Evolutionary conservation across 371 early-diverging fungal species (phyloP).

Genomic region (Mucor sp.): DNA sequence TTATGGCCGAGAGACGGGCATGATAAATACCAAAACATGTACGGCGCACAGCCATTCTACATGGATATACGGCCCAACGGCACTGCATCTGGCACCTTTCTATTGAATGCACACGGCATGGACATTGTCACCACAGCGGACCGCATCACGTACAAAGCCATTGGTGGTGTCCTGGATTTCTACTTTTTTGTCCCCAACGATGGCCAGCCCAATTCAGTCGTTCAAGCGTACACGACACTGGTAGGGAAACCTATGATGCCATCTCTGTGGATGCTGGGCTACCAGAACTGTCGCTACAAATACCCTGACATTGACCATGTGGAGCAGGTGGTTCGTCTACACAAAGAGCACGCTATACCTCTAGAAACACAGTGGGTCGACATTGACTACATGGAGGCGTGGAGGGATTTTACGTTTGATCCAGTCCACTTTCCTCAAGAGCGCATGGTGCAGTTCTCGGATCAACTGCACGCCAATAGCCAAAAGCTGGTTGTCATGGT

Average conservation of each 20-base stretch:
- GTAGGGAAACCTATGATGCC: slow-evolving; percentile 67
- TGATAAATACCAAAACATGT: slow-evolving; percentile 59
- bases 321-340: slow-evolving; percentile 47
- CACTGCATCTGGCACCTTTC: slow-evolving; percentile 54
- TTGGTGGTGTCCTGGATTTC: slow-evolving; percentile 69
- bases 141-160: slow-evolving; percentile 62
- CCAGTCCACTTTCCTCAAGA: slow-evolving; percentile 45
- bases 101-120: slow-evolving; percentile 75
- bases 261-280: slow-evolving; percentile 60
- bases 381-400: slow-evolving; percentile 25
- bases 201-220: slow-evolving; percentile 53
- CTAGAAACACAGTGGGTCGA: slow-evolving; percentile 12
- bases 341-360: slow-evolving; percentile 45
- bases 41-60: slow-evolving; percentile 74
- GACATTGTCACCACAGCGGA: slow-evolving; percentile 56
- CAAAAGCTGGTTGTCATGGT: slow-evolving; percentile 42
- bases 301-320: slow-evolving; percentile 62
- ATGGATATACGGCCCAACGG: slow-evolving; percentile 62
- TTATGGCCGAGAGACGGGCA: slow-evolving; percentile 60
- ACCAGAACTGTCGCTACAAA: slow-evolving; percentile 75
- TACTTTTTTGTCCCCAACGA: slow-evolving; percentile 60
- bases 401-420: slow-evolving; percentile 52
- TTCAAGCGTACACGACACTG: slow-evolving; percentile 64
- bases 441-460: slow-evolving; percentile 1
- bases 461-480: background rate